Evolutionary conservation across 2,329 filamentous ascomycete species (phyloP).

Genomic region (Colletotrichum siamense): DNA sequence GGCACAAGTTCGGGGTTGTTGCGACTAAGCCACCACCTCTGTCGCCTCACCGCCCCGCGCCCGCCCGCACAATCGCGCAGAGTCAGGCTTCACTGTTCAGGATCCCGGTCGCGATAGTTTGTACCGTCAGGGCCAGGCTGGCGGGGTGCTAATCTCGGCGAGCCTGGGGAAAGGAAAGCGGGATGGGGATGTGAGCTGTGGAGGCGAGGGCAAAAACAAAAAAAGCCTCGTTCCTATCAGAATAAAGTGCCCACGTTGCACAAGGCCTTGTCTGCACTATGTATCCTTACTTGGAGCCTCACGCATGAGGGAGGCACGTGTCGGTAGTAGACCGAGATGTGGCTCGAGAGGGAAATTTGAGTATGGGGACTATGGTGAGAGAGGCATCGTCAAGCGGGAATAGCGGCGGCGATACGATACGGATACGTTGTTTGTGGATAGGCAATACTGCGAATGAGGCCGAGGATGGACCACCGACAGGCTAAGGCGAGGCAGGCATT

Average conservation of each 20-base stretch:
- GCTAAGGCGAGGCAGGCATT: conserved; percentile 6
- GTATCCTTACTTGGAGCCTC: neutral
- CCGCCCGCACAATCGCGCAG: conserved; percentile 7
- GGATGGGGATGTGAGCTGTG: neutral
- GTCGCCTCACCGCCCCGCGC: conserved; percentile 20
- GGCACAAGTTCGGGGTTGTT: conserved; percentile 17
- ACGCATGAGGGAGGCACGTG: conserved; percentile 8
- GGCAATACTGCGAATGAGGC: conserved; percentile 21
- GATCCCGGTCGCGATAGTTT: conserved; percentile 1
- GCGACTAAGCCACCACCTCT: conserved; percentile 18
- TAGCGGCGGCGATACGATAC: conserved; percentile 18
- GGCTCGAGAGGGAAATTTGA: conserved; percentile 7
- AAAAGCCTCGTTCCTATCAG: neutral
- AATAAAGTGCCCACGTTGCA: neutral
- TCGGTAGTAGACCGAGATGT: conserved; percentile 20
- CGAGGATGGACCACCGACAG: conserved; percentile 17
- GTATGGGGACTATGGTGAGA: neutral
- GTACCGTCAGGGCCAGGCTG: neutral
- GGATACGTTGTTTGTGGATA: conserved; percentile 14
- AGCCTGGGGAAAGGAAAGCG: conserved; percentile 17
- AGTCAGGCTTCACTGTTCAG: neutral
- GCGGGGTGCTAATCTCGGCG: conserved; percentile 15
- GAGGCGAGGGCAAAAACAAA: neutral
- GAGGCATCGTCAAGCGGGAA: conserved; percentile 5
- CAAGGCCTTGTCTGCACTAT: neutral